These are phyloP conservation scores for Aspergillus transmontanensis DNA, from an alignment of 2,329 filamentous ascomycete genomes.

Conservation along the genomic window DNA sequence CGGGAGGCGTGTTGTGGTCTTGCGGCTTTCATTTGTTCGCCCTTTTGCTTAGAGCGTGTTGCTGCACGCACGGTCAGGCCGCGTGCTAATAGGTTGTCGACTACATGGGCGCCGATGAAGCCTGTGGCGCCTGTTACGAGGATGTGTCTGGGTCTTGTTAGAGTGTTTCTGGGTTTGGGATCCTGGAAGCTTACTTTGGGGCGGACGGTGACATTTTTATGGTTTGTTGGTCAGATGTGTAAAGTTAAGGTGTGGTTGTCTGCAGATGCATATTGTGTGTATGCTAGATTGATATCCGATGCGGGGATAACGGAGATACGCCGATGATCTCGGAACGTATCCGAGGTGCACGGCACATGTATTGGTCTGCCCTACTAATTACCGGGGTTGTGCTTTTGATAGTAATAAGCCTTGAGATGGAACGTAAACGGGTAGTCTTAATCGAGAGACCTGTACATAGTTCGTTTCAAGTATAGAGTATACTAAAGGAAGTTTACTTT, in stretches of 20 bases:
- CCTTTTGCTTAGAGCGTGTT: slow-evolving; percentile 26
- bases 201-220: background rate
- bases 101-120: slow-evolving; percentile 33
- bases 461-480: background rate
- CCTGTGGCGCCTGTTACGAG: slow-evolving; percentile 33
- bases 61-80: slow-evolving; percentile 28
- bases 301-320: slow-evolving; percentile 2
- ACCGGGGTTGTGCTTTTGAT: background rate
- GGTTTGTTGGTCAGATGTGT: background rate
- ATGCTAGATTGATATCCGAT: background rate
- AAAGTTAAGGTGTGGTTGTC: background rate
- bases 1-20: slow-evolving; percentile 37
- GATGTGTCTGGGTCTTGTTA: slow-evolving; percentile 20
- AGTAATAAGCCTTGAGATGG: background rate
- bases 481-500: background rate
- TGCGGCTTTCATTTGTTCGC: slow-evolving; percentile 40
- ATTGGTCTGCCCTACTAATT: background rate
- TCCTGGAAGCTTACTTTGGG: background rate
- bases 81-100: slow-evolving; percentile 27
- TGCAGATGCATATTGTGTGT: background rate
- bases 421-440: background rate
- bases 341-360: background rate
- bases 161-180: background rate
- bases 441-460: background rate
- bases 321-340: background rate